Evolutionary conservation across 1,139 yeast genomes (phyloP), one percentile per base, ranked within the genome.

Genomic region (Casaregolazyma lundiana): DNA sequence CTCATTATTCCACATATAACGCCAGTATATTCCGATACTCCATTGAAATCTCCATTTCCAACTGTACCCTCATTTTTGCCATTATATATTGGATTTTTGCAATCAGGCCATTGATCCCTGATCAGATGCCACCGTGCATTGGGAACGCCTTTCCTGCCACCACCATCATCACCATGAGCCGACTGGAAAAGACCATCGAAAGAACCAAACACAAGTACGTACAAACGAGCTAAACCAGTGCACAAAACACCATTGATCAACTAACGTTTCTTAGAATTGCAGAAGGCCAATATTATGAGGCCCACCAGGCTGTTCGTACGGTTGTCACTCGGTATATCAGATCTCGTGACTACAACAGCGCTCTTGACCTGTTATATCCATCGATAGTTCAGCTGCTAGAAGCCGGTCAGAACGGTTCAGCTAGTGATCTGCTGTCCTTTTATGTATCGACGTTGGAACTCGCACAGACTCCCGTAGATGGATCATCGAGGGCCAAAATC

Each of bases 271-370:
- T 17, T 38, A 82, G 85, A 59, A 83, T 90, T 53, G 78, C 76
- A 43, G 76, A 75, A 43, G 89, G 89, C 2, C 85, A 89, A 46
- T 88, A 75, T 67, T 90, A 90, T 62, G 98, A 92, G 63, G 97
- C 97, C 0, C 96, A 90, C 62, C 97, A 90, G 65, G 90, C 96
- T 0, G 74, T 90, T 45, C 72, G 96, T 59, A 88, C 97, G 6
- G 84, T 90, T 49, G 88, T 86, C 40, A 88, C 89, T 55, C 73
- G 98, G 60, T 84, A 86, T 60, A 82, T 85, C 41, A 80, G 87
- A 53, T 65, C 81, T 29, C 78, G 79, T 53, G 80, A 84, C 52
- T 86, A 76, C 62, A 65, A 67, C 3, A 83, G 83, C 38, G 96
- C 97, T 8, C 73, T 80, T 46, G 89, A 85, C 47, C 69, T 89